Evolutionary conservation across 116 monocot genomes (phyloP), one percentile per base, ranked within the genome.

Genomic region (Dioscorea cayenensis): DNA sequence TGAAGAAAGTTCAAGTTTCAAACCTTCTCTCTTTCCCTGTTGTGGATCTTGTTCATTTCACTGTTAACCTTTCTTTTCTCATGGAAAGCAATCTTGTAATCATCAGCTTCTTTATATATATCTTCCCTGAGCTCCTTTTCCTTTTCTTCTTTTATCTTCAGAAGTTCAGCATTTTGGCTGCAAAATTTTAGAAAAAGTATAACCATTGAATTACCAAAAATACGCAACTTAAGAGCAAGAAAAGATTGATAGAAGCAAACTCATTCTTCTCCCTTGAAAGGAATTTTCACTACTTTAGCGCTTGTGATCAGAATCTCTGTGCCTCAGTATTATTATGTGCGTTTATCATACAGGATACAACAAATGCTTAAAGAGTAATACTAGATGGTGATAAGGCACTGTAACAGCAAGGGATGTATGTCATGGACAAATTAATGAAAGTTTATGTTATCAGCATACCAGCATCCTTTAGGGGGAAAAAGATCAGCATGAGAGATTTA

Each of bases 1-100:
- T 0, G 25, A 61, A 55, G 55, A 55, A 16, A n/a, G 43, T 43
- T 43, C 0, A 55, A 5, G 23, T 62, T 10, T 22, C 32, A 3
- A 83, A 92, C 95, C 95, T 91, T 93, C 63, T 97, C 93, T 36
- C 76, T 93, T 60, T 93, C 97, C 72, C 89, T 78, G 72, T 93
- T 97, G 59, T 90, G 78, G 66, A 60, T 67, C 72, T 82, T 89
- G 81, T 79, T 97, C 74, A 81, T 78, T 72, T 90, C 90, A 72
- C 80, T 73, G 67, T 81, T 93, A 60, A 77, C 63, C 69, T 86
- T 83, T 75, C 84, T 82, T 73, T 93, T 97, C 86, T 93, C 90
- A 71, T 86, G 77, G 70, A 92, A 96, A 38, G 83, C 82, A 37
- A 36, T 48, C 71, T 96, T 96, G 83, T 74, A 96, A 19, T 90